A percentile compares a stretch with the other conserved stretches of the same genome.
phyloP scores from a whole-genome alignment of 2,329 filamentous ascomycete genomes.

The Beauveria rudraprayagi region DNA sequence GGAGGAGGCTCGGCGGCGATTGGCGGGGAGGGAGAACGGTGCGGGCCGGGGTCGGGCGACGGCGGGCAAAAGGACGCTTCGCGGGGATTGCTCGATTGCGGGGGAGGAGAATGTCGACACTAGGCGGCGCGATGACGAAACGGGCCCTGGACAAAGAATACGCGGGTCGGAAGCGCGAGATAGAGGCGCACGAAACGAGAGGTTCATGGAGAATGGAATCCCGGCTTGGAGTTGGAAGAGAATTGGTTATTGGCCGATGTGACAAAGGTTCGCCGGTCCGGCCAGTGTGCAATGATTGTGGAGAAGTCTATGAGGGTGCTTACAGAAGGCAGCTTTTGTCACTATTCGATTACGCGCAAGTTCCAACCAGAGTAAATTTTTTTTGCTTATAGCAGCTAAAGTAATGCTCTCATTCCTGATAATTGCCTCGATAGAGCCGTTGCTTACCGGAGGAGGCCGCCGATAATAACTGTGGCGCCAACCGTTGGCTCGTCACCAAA shows the following conservation, averaged over 20 bases:
- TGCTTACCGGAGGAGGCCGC: background rate
- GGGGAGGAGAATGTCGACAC: constrained; percentile 11
- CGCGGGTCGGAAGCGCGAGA: constrained; percentile 4
- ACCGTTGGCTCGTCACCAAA: background rate
- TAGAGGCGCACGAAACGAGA: background rate
- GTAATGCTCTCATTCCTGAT: no score
- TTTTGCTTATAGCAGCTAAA: no score
- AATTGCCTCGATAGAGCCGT: no score
- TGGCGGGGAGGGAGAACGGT: background rate
- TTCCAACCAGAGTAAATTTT: no score
- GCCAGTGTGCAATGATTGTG: background rate
- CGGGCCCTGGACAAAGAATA: constrained; percentile 9
- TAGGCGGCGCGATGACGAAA: constrained; percentile 12
- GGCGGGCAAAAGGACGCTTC: background rate
- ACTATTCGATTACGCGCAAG: background rate
- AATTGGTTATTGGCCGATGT: background rate
- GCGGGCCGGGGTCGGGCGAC: background rate
- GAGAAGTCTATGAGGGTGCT: background rate
- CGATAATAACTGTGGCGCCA: background rate
- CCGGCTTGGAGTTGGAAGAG: background rate
- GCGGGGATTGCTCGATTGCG: background rate
- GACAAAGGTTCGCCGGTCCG: background rate
- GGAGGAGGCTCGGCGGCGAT: background rate
- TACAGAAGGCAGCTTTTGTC: background rate
- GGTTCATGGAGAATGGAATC: constrained; percentile 9